Base-by-base conservation (phyloP, 768 basidiomycete species). In the Termitomyces sp. region DNA sequence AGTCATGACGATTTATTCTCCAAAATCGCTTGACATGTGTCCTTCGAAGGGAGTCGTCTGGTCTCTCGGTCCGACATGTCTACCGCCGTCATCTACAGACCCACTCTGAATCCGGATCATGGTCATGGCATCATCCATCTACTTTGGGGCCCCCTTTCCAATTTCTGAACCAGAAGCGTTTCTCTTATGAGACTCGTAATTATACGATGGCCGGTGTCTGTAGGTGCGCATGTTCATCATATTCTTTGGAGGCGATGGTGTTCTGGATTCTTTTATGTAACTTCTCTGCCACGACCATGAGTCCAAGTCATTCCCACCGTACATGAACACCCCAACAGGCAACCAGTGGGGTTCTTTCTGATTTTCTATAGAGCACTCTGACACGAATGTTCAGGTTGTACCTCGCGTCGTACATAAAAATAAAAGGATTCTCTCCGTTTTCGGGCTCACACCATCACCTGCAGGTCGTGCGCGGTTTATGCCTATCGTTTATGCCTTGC, bases 381-480 rank as follows among this genome's bases (percentile, higher is more conserved):
- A 50, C 49, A 22, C 16, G 5, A 20, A 49, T 34, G 48, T 36
- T 36, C 22, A 37, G 22, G 34, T 36, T 37, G 24, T 26, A 51
- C 26, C 50, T 51, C 24, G 24, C 36, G 13, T 51, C 24, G 37
- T 37, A 37, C 24, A 50, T 18, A 37, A 51, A 27, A 39, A 24
- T 51, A 51, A 18, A 34, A 51, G 36, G 26, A 39, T 40, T 27
- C 26, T 39, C 37, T 52, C 51, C 51, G 51, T 30, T 6, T 26
- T 52, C 51, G 51, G 51, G 51, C n/a, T 40, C 51, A 27, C 51
- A 52, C 37, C 39, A 7, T 40, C 51, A 52, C 51, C 51, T 52
- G 51, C 36, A 52, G 26, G 36, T 30, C 9, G 26, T 52, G 51
- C 51, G 51, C 51, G 51, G 51, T 52, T 52, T 52, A 52, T n/a